phyloP scores from a whole-genome alignment of 768 basidiomycete species.

The Glaciozyma martinii region DNA sequence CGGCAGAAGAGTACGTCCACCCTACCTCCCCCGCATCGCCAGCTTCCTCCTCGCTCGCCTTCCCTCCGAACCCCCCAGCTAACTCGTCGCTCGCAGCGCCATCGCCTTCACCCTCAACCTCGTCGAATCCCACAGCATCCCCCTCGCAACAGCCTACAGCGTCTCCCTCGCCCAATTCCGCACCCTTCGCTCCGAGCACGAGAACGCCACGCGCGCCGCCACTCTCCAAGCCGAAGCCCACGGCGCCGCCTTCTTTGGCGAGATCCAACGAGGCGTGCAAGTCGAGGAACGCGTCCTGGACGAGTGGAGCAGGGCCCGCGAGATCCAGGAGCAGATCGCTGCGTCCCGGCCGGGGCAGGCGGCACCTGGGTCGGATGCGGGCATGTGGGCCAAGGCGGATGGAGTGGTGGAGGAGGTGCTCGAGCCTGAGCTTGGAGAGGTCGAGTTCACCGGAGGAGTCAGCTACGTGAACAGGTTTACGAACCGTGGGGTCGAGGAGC shows the following conservation, averaged over 20 bases:
- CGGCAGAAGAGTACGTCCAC: constrained; percentile 73
- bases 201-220: constrained; percentile 66
- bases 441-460: constrained; percentile 14
- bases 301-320: constrained; percentile 45
- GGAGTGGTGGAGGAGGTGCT: background rate
- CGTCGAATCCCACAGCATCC: constrained; percentile 53
- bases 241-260: constrained; percentile 59
- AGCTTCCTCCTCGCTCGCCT: background rate
- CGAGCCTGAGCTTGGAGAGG: constrained; percentile 1
- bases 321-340: constrained; percentile 21
- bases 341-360: background rate
- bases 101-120: constrained; percentile 73
- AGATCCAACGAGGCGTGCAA: constrained; percentile 54
- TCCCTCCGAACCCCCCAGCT: too few species aligned
- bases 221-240: constrained; percentile 67
- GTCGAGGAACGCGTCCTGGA: constrained; percentile 53
- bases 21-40: background rate
- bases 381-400: background rate
- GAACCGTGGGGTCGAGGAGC: background rate
- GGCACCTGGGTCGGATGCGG: background rate
- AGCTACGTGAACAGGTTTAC: constrained; percentile 12
- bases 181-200: constrained; percentile 71
- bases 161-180: constrained; percentile 76
- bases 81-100: constrained; percentile 47
- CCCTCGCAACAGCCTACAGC: constrained; percentile 71